A percentile compares a stretch with the other conserved stretches of the same genome.
These are phyloP conservation scores for Cadophora gregata DNA, from an alignment of 2,329 filamentous ascomycete genomes.

Conservation along the genomic window DNA sequence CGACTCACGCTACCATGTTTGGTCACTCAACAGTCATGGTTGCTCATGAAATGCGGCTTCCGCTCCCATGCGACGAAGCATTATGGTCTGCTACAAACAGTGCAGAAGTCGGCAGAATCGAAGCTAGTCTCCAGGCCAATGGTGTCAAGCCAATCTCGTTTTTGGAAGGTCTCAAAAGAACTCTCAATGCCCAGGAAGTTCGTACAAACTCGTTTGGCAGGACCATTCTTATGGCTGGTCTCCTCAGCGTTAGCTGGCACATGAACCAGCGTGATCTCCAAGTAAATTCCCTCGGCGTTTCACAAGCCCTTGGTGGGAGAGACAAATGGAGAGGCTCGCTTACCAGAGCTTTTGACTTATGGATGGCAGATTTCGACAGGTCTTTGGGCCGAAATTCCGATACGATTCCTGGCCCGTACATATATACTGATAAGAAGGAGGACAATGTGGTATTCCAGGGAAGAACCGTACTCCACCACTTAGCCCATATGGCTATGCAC, in stretches of 20 bases:
- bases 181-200: constrained; percentile 83
- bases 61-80: constrained; percentile 89
- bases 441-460: constrained; percentile 79
- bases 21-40: constrained; percentile 97
- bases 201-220: constrained; percentile 93
- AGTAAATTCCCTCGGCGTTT: constrained; percentile 82
- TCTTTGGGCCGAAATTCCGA: constrained; percentile 67
- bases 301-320: constrained; percentile 79
- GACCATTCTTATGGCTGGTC: constrained; percentile 90
- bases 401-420: constrained; percentile 58
- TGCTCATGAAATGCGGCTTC: constrained; percentile 90
- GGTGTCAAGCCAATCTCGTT: constrained; percentile 87
- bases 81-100: constrained; percentile 91
- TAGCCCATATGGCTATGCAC: constrained; percentile 98
- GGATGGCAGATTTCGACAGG: constrained; percentile 91
- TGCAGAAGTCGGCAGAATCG: constrained; percentile 82
- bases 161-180: constrained; percentile 88
- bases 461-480: constrained; percentile 85
- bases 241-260: constrained; percentile 94
- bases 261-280: constrained; percentile 97
- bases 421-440: constrained; percentile 65
- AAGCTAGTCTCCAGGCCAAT: constrained; percentile 79
- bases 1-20: constrained; percentile 97
- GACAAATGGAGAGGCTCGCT: constrained; percentile 91
- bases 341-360: constrained; percentile 88